These are phyloP conservation scores for Emmonsia crescens DNA, from an alignment of 2,329 filamentous ascomycete species.

Conservation along the genomic window DNA sequence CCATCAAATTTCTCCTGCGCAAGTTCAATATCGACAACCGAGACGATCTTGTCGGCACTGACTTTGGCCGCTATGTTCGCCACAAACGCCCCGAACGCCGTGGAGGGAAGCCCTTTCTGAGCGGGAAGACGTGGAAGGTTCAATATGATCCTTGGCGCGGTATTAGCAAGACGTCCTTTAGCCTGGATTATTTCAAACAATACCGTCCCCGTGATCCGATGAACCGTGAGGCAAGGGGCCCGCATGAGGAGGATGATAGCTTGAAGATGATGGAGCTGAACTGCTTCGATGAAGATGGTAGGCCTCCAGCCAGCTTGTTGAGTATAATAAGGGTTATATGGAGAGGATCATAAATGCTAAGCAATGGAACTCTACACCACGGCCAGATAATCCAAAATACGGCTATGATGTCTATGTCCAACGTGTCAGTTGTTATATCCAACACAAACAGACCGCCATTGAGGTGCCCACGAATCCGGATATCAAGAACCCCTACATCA, in stretches of 20 bases:
- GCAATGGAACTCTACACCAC: not conserved
- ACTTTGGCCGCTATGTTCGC: conserved; percentile 40
- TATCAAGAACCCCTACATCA: conserved; percentile 37
- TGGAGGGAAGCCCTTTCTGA: conserved; percentile 42
- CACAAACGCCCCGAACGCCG: conserved; percentile 38
- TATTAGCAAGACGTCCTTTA: conserved; percentile 40
- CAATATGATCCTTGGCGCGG: conserved; percentile 43
- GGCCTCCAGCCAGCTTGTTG: not conserved
- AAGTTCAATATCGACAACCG: conserved; percentile 44
- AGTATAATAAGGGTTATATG: not conserved
- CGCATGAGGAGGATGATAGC: conserved; percentile 16
- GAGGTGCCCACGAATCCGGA: conserved; percentile 29
- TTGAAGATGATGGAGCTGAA: conserved; percentile 43
- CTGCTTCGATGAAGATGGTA: conserved; percentile 34
- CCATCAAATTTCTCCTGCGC: conserved; percentile 37
- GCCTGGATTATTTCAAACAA: conserved; percentile 43
- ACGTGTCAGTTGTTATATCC: conserved; percentile 41
- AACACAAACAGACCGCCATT: conserved; percentile 35
- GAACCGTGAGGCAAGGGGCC: conserved; percentile 5
- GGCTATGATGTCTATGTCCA: conserved; percentile 42
- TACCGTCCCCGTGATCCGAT: conserved; percentile 8
- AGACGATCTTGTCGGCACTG: conserved; percentile 38
- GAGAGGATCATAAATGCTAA: conserved; percentile 2
- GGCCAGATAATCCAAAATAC: conserved; percentile 32
- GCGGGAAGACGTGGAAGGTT: conserved; percentile 40